These are phyloP conservation scores for Myriosclerotinia duriaeana DNA, from an alignment of 2,329 filamentous ascomycete species.

Conservation along the genomic window DNA sequence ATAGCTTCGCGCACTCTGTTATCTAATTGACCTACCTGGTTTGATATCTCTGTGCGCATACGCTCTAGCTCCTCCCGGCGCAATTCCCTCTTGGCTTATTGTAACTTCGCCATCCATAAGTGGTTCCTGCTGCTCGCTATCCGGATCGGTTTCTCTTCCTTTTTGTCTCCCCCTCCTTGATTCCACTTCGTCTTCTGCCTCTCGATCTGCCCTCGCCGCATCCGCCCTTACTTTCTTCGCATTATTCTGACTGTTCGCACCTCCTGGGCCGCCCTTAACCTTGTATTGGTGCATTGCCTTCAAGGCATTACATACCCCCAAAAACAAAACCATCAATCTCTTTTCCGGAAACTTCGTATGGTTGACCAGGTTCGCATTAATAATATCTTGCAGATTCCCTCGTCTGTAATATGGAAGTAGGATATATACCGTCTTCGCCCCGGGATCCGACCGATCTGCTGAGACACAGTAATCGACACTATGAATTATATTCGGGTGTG, in stretches of 20 bases:
- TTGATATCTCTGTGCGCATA: conserved; percentile 98
- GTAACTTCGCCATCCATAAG: conserved; percentile 78
- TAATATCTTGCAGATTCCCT: conserved; percentile 95
- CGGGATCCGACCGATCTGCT: conserved; percentile 65
- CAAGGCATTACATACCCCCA: conserved; percentile 86
- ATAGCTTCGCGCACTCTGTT: background rate
- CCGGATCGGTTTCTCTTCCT: conserved; percentile 53
- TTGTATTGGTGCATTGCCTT: conserved; percentile 89
- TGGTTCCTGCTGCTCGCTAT: conserved; percentile 74
- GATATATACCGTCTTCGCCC: conserved; percentile 93
- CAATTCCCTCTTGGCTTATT: conserved; percentile 64
- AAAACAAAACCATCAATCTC: conserved; percentile 82
- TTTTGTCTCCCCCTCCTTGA: conserved; percentile 46
- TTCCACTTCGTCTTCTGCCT: conserved; percentile 42
- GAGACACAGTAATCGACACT: conserved; percentile 80
- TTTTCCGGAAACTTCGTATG: conserved; percentile 86
- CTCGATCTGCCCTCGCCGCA: conserved; percentile 44
- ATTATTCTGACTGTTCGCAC: conserved; percentile 50
- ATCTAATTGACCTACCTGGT: conserved; percentile 61
- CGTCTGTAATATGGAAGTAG: conserved; percentile 91
- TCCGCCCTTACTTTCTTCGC: conserved; percentile 43
- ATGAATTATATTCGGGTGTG: conserved; percentile 82
- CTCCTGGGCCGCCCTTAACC: conserved; percentile 59
- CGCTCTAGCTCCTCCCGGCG: conserved; percentile 68
- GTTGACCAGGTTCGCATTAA: conserved; percentile 98